Evolutionary conservation across 169 alveolate genomes (phyloP).

Genomic region (Eimeria maxima): DNA sequence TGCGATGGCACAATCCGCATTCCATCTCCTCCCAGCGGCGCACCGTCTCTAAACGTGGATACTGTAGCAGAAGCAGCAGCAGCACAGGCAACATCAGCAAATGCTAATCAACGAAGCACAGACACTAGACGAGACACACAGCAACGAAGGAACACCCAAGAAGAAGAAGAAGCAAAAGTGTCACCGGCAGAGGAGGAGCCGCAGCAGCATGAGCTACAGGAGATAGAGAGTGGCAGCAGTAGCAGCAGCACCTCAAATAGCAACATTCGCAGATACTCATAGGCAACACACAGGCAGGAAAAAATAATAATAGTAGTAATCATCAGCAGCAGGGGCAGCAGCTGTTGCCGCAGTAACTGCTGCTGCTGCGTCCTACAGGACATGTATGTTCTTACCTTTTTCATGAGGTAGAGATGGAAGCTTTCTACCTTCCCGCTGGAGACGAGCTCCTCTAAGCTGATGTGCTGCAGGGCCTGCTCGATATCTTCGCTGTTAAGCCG

Average conservation of each 20-base stretch:
- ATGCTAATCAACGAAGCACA: neutral
- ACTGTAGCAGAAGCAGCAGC: conserved; percentile 59
- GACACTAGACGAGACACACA: neutral
- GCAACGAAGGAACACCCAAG: neutral
- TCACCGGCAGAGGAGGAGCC: neutral
- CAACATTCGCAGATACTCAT: neutral
- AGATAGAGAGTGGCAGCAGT: neutral
- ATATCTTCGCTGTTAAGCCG: conserved; percentile 74
- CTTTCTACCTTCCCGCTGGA: conserved; percentile 87
- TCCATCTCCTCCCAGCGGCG: conserved; percentile 89
- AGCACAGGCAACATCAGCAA: conserved; percentile 18
- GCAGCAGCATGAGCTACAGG: neutral
- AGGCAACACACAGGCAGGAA: no score
- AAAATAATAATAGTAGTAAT: neutral
- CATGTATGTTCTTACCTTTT: conserved; percentile 24
- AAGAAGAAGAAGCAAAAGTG: neutral
- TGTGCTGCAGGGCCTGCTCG: conserved; percentile 84
- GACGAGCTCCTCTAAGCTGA: conserved; percentile 85
- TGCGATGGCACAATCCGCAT: conserved; percentile 89
- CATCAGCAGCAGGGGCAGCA: conserved; percentile 16
- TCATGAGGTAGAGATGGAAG: conserved; percentile 88
- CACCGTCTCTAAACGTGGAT: conserved; percentile 87
- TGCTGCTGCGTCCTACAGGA: neutral
- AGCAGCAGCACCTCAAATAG: no score
- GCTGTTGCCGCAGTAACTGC: no score